phyloP scores from a whole-genome alignment of 306 rosid species.

The Lathyrus sativus region DNA sequence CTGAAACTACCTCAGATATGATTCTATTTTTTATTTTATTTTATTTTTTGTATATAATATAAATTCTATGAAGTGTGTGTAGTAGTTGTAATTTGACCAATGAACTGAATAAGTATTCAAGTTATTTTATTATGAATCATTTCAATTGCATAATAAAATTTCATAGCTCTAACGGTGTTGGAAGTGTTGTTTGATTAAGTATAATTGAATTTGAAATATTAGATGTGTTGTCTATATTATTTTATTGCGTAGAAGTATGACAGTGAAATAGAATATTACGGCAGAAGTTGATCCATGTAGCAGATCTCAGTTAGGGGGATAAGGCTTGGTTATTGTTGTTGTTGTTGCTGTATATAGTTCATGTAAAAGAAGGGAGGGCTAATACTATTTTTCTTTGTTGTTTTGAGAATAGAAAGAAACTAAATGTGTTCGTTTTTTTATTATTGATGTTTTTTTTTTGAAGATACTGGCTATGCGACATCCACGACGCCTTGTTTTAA shows the following conservation, averaged over 20 bases:
- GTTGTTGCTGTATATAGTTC: too few species aligned
- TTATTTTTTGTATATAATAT: not conserved
- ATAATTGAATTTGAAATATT: slow-evolving; percentile 8
- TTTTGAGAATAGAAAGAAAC: slow-evolving; percentile 13
- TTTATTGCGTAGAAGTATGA: not conserved
- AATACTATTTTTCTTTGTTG: not conserved
- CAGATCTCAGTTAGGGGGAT: too few species aligned
- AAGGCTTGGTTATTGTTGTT: too few species aligned
- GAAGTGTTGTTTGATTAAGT: slow-evolving; percentile 28
- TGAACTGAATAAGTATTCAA: not conserved
- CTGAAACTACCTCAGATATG: slow-evolving; percentile 30
- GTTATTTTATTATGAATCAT: not conserved
- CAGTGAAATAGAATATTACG: too few species aligned
- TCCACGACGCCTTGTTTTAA: slow-evolving; percentile 82
- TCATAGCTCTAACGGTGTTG: not conserved
- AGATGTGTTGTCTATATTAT: not conserved
- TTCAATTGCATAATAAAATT: not conserved
- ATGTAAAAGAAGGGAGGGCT: not conserved
- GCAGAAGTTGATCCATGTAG: too few species aligned
- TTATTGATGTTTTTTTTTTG: slow-evolving; percentile 36
- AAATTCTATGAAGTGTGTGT: not conserved
- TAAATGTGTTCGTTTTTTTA: slow-evolving; percentile 30
- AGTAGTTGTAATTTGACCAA: slow-evolving; percentile 17
- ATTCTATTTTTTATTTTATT: not conserved
- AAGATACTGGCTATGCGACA: slow-evolving; percentile 96